Evolutionary conservation across 1,139 yeast genomes (phyloP), one percentile per base, ranked within the genome.

Genomic region (Candida sp.): DNA sequence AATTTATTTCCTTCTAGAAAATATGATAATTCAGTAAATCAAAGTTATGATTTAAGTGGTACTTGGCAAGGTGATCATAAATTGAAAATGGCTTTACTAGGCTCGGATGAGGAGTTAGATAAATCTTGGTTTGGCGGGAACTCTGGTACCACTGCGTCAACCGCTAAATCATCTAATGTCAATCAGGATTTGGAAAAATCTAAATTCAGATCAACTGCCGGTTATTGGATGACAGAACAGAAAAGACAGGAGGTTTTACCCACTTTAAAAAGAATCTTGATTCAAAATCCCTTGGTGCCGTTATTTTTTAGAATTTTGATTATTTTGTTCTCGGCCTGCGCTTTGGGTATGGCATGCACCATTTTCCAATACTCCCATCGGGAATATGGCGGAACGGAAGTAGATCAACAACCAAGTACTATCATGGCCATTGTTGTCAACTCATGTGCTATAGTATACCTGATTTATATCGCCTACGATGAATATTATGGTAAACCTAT

Each of bases 401-500:
- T 88, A 11, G 71, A 77, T 2, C 96, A 89, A 58, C 93, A 88
- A 60, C 86, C 98, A 21, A 84, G 96, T 54, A 88, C 97, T 0
- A 82, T 90, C 42, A 89, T 93, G 96, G 95, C 97, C 1, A 77
- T 91, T 2, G 82, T 82, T 40, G 96, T 91, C 6, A 93, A 90
- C 60, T 71, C 90, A 30, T 72, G 82, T 51, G 97, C 96, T 2
- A 68, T 89, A 34, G 78, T 81, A 0, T 93, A 93, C 58, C 75
- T 90, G 46, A 68, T 82, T 8, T 90, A 87, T 63, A 88, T 91
- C 60, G 82, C 96, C 2, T 84, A 82, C 55, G 98, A 93, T 63
- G 99, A 93, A 62, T 91, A 88, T 62, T 77, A 84, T 22, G 95
- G 97, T 21, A 86, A 88, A 59, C 99, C 98, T 0, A 65, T 93